Conservation (phyloP, 208 protist genomes). For the Leptomonas pyrrhocoris region DNA sequence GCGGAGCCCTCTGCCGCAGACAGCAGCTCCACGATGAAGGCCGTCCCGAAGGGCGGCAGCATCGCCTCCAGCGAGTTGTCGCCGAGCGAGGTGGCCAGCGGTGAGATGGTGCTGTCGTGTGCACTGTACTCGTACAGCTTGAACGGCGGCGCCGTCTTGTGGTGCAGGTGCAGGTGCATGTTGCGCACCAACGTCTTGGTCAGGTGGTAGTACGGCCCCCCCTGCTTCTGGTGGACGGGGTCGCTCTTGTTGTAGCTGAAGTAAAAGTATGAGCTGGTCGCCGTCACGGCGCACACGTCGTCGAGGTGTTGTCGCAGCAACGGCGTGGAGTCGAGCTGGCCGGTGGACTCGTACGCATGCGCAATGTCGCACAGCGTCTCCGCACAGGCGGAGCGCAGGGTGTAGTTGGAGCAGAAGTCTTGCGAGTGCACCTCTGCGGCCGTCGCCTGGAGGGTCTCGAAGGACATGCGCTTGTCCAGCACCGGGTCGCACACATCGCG, state of each 20-base stretch:
- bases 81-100: slow-evolving; percentile 53
- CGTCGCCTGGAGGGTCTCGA: slow-evolving; percentile 35
- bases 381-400: slow-evolving; percentile 37
- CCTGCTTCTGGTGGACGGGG: slow-evolving; percentile 46
- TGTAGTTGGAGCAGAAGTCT: slow-evolving; percentile 44
- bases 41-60: slow-evolving; percentile 66
- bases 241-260: slow-evolving; percentile 58
- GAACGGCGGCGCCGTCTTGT: slow-evolving; percentile 27
- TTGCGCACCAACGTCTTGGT: slow-evolving; percentile 50
- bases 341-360: slow-evolving; percentile 46
- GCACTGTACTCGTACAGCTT: slow-evolving; percentile 77
- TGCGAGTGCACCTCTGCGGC: slow-evolving; percentile 42
- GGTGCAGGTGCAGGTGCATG: slow-evolving; percentile 34
- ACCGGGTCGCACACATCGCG: slow-evolving; percentile 21
- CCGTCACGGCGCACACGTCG: slow-evolving; percentile 39
- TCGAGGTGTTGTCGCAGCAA: slow-evolving; percentile 36
- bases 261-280: slow-evolving; percentile 23
- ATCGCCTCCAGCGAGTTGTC: slow-evolving; percentile 44
- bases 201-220: slow-evolving; percentile 56
- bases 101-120: slow-evolving; percentile 68
- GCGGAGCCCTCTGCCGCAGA: slow-evolving; percentile 7
- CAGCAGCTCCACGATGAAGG: slow-evolving; percentile 66
- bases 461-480: slow-evolving; percentile 29
- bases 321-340: slow-evolving; percentile 28
- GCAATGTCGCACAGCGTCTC: slow-evolving; percentile 61